Evolutionary conservation across 1,284 basidiomycete species (phyloP), one percentile per base, ranked within the genome.

Genomic region (Mycena citricolor): DNA sequence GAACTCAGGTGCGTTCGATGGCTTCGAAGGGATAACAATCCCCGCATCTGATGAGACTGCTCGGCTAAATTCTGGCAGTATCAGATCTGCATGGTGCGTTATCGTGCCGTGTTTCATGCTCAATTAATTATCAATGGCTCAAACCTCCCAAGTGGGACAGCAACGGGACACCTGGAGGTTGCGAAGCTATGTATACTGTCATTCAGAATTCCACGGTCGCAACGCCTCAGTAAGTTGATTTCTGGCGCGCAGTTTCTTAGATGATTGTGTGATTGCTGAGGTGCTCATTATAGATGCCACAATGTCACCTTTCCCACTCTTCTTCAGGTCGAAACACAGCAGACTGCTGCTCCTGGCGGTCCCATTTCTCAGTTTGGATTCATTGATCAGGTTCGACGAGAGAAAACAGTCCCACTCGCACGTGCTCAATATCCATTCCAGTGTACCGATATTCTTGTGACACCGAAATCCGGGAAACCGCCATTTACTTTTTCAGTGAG

Each of bases 101-200:
- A 14, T 8, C 16, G n/a, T n/a, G n/a, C n/a, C n/a, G n/a, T 14
- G 8, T 21, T 13, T 24, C 13, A 16, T 5, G 34, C 29, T 8
- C 40, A 4, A 12, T 25, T n/a, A 28, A 74, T 66, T 74, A 74
- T 56, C 73, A 75, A 11, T 17, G 29, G 4, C 8, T 16, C 1
- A 1, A 5, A 4, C 5, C 19, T 17, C 11, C 11, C 22, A 5
- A 53, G 51, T 53, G 44, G 47, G 51, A 49, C n/a, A 39, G 21
- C 12, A 50, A 53, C n/a, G 51, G 51, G 5, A 32, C 44, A 23
- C 29, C 46, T 17, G 51, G 80, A n/a, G 80, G 80, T 17, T 82
- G 80, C 51, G 79, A 81, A 57, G 70, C 61, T 5, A 69, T 68
- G 4, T 79, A 77, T 51, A 77, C 77, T 2, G 69, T 81, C 25